Percentiles rank a stretch among this genome's conserved stretches.
phyloP scores from a whole-genome alignment of 257 asterid genomes.

The Jaltomata sinuosa region DNA sequence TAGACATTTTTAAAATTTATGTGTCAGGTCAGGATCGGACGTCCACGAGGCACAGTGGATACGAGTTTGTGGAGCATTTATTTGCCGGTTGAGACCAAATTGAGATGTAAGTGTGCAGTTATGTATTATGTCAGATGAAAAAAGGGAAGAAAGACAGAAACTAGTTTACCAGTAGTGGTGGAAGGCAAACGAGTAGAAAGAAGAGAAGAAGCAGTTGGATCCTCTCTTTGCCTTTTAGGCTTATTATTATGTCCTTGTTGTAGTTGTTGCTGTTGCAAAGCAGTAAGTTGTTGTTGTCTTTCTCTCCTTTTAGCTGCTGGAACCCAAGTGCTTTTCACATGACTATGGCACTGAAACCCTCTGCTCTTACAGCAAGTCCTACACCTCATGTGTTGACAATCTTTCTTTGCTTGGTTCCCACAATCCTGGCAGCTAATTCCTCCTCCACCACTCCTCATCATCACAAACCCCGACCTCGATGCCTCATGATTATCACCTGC shows the following conservation, averaged over 20 bases:
- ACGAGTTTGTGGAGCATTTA: too few relatives aligned
- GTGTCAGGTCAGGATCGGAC: too few relatives aligned
- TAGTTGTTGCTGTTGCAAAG: neutral
- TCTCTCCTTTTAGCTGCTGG: slow-evolving; percentile 56
- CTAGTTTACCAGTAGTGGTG: neutral
- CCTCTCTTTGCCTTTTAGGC: slow-evolving; percentile 22
- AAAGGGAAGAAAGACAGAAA: neutral
- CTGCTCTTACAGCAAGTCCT: slow-evolving; percentile 63
- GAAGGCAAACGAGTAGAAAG: slow-evolving; percentile 2
- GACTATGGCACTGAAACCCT: slow-evolving; percentile 48
- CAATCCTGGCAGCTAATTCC: slow-evolving; percentile 54
- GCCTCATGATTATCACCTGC: neutral
- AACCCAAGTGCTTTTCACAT: slow-evolving; percentile 65
- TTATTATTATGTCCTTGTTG: slow-evolving; percentile 6
- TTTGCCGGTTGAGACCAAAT: too few relatives aligned
- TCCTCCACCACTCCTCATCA: slow-evolving; percentile 23
- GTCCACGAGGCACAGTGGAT: too few relatives aligned
- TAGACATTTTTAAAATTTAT: too few relatives aligned
- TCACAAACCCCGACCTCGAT: slow-evolving; percentile 2
- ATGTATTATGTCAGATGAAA: too few relatives aligned
- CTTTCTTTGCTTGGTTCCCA: slow-evolving; percentile 67
- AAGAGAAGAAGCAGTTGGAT: slow-evolving; percentile 6
- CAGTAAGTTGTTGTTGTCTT: slow-evolving; percentile 25
- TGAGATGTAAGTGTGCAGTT: too few relatives aligned
- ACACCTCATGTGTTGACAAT: slow-evolving; percentile 49